A percentile compares a stretch with the other conserved stretches of the same genome.
Evolutionary conservation across 768 basidiomycete species (phyloP).

Genomic region (Auricularia auricula-judae): DNA sequence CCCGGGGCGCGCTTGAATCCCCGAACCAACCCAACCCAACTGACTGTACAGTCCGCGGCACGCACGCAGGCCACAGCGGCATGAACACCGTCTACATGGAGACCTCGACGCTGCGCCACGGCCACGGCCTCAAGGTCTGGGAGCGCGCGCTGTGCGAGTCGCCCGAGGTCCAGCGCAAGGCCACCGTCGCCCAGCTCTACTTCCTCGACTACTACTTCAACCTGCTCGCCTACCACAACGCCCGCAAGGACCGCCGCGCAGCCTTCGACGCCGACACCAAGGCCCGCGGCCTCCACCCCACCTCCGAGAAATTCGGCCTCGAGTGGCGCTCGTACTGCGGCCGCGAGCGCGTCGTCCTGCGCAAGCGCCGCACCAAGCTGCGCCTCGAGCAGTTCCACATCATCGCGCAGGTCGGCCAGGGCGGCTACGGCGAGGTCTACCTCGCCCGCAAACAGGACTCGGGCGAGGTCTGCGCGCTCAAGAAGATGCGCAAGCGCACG

Average conservation of each 20-base stretch:
- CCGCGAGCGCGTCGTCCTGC: conserved; percentile 84
- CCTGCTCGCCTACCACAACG: conserved; percentile 75
- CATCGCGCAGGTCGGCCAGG: conserved; percentile 97
- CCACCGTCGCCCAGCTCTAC: conserved; percentile 94
- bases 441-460: conserved; percentile 92
- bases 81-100: conserved; percentile 52
- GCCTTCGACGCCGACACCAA: conserved; percentile 77
- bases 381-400: conserved; percentile 94
- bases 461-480: conserved; percentile 91
- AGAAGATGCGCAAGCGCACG: conserved; percentile 94
- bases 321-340: conserved; percentile 93
- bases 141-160: conserved; percentile 78
- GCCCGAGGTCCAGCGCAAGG: conserved; percentile 84
- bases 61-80: conserved; percentile 25
- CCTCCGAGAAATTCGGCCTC: conserved; percentile 43
- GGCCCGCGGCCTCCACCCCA: conserved; percentile 43
- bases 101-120: conserved; percentile 36
- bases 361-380: conserved; percentile 86
- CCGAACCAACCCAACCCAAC: not conserved
- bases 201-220: conserved; percentile 99
- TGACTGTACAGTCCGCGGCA: not conserved
- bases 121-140: conserved; percentile 53
- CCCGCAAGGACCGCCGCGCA: conserved; percentile 73
- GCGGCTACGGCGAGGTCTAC: conserved; percentile 97
- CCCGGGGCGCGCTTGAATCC: not conserved